Conservation (phyloP, 2,329 filamentous ascomycete genomes). For the Tolypocladium album region DNA sequence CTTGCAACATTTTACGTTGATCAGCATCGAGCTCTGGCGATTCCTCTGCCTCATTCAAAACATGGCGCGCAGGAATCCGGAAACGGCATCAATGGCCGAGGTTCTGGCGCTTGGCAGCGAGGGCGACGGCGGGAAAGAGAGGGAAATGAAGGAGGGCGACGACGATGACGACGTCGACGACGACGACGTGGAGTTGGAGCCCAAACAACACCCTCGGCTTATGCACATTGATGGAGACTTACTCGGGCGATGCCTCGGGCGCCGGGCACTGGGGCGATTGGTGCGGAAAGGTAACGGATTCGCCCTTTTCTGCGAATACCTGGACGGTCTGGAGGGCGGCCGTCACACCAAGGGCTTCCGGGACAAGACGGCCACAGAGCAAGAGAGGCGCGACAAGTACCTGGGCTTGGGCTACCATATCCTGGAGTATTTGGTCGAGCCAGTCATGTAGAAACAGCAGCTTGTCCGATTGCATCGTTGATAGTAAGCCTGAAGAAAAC, state of each 20-base stretch:
- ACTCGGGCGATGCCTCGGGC: conserved; percentile 41
- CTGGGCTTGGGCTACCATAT: conserved; percentile 42
- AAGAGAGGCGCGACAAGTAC: conserved; percentile 20
- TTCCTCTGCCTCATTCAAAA: conserved; percentile 67
- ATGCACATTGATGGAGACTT: conserved; percentile 62
- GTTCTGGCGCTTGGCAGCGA: neutral
- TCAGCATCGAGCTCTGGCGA: conserved; percentile 52
- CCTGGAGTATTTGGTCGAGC: conserved; percentile 40
- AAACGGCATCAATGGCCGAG: conserved; percentile 29
- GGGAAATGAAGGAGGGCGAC: conserved; percentile 7
- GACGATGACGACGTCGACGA: conserved; percentile 11
- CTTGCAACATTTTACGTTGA: conserved; percentile 56
- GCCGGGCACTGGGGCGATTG: conserved; percentile 31
- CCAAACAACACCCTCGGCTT: conserved; percentile 28
- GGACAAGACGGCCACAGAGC: conserved; percentile 8
- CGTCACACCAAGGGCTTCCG: conserved; percentile 24
- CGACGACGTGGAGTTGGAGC: conserved; percentile 18
- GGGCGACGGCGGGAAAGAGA: conserved; percentile 8
- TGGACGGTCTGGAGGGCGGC: conserved; percentile 38
- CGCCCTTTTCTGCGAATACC: conserved; percentile 33
- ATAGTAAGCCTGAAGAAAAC: neutral
- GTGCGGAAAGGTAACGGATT: conserved; percentile 20
- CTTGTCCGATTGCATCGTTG: neutral
- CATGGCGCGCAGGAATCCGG: conserved; percentile 39
- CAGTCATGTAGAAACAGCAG: conserved; percentile 29